These are phyloP conservation scores for Cystobasidium onofrii DNA, from an alignment of 768 basidiomycete genomes.

Conservation along the genomic window DNA sequence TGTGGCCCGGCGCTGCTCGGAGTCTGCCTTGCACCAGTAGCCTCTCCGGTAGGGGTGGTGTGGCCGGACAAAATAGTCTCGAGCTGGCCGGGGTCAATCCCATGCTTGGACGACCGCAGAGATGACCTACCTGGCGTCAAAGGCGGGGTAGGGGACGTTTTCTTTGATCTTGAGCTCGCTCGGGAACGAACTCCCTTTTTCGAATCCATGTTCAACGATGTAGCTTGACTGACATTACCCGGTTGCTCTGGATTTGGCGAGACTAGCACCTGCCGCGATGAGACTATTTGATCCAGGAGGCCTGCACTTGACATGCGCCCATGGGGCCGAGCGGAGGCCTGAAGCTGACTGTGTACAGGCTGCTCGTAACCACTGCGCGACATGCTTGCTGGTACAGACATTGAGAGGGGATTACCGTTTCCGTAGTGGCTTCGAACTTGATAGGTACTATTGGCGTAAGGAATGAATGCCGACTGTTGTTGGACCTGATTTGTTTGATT, in stretches of 20 bases:
- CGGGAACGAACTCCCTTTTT: neutral
- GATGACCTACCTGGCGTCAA: neutral
- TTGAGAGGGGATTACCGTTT: neutral
- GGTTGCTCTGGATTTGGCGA: neutral
- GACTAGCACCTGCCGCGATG: neutral
- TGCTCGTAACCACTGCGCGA: neutral
- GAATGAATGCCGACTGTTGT: neutral
- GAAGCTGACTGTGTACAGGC: neutral
- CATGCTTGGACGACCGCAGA: neutral
- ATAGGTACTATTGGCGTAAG: neutral
- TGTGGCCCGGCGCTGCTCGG: constrained; percentile 16
- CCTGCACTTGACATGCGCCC: constrained; percentile 22
- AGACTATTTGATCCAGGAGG: neutral
- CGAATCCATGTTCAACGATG: neutral
- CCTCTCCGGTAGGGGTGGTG: neutral
- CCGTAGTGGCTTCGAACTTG: neutral
- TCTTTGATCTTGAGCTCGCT: neutral
- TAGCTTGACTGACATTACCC: neutral
- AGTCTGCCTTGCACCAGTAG: neutral
- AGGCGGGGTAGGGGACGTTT: constrained; percentile 4
- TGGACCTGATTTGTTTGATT: neutral
- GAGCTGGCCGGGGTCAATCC: neutral
- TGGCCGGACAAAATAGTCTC: neutral
- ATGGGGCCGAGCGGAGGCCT: neutral
- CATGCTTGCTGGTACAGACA: constrained; percentile 12